Conservation (phyloP, 108 stramenopile species). For the Nitzschia putrida region DNA sequence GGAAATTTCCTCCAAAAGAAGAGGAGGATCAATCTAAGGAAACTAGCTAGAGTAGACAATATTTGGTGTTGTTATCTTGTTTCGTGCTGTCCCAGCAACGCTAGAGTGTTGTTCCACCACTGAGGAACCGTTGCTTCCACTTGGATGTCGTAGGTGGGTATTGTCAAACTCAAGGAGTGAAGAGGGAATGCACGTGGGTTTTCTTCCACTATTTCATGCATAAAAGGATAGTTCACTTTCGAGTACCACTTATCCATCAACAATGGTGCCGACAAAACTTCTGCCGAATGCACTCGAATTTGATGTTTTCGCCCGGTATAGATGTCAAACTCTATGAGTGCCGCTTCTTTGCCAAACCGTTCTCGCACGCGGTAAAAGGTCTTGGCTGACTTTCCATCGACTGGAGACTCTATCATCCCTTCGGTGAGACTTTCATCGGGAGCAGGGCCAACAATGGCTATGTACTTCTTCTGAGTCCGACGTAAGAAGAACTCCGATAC, state of each 20-base stretch:
- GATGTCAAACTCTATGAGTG: constrained; percentile 55
- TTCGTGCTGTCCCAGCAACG: not conserved
- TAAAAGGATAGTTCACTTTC: not conserved
- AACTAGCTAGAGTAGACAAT: not conserved
- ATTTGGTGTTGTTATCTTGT: not conserved
- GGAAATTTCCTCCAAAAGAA: constrained; percentile 49
- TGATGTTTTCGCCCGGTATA: constrained; percentile 82
- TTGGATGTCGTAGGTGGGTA: constrained; percentile 49
- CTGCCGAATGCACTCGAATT: constrained; percentile 72
- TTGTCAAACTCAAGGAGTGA: constrained; percentile 51
- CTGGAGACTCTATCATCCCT: constrained; percentile 40
- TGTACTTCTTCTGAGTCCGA: constrained; percentile 58
- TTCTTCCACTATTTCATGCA: constrained; percentile 15
- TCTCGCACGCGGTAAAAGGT: constrained; percentile 41
- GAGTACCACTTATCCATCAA: constrained; percentile 55
- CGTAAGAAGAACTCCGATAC: constrained; percentile 69
- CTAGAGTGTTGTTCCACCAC: constrained; percentile 49
- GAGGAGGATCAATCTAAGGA: not conserved
- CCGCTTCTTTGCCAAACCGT: constrained; percentile 26
- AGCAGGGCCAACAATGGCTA: constrained; percentile 44
- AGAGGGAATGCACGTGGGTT: constrained; percentile 49
- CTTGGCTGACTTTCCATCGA: constrained; percentile 53
- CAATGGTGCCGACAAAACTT: constrained; percentile 53
- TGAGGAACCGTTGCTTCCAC: constrained; percentile 53
- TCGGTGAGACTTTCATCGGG: constrained; percentile 8